These are phyloP conservation scores for Colletotrichum sp. DNA, from an alignment of 2,329 filamentous ascomycete species.

Conservation along the genomic window DNA sequence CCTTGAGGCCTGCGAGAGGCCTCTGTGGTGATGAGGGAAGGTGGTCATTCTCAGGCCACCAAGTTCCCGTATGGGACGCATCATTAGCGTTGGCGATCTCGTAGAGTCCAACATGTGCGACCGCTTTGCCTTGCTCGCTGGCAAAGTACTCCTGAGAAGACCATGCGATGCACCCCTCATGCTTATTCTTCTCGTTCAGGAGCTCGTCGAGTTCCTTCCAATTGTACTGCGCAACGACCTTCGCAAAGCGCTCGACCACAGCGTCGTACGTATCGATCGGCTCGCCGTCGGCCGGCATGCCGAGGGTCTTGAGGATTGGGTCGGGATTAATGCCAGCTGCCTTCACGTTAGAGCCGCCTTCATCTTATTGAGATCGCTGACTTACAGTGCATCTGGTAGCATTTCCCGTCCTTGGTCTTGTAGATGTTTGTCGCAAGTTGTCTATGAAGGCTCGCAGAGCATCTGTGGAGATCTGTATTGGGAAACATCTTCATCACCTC, in stretches of 20 bases:
- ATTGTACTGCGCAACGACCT: slow-evolving; percentile 22
- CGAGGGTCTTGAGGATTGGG: slow-evolving; percentile 20
- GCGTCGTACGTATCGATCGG: slow-evolving; percentile 27
- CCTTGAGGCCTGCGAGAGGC: slow-evolving; percentile 51
- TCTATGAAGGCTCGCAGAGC: slow-evolving; percentile 2
- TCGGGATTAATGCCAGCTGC: slow-evolving; percentile 23
- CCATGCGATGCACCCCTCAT: slow-evolving; percentile 30
- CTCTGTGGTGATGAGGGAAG: slow-evolving; percentile 34
- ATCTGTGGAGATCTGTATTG: slow-evolving; percentile 2
- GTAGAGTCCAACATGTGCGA: slow-evolving; percentile 24
- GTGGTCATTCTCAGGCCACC: slow-evolving; percentile 42
- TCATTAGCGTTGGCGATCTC: slow-evolving; percentile 25
- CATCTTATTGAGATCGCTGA: not conserved
- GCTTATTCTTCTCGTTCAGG: slow-evolving; percentile 25
- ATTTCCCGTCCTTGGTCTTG: slow-evolving; percentile 29
- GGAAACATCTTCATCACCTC: slow-evolving; percentile 16
- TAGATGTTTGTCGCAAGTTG: slow-evolving; percentile 26
- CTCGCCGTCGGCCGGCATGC: slow-evolving; percentile 18
- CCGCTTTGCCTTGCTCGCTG: slow-evolving; percentile 30
- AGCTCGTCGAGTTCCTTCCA: slow-evolving; percentile 25
- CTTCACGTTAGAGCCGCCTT: not conserved
- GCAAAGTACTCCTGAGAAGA: slow-evolving; percentile 29
- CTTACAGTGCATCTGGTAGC: slow-evolving; percentile 26
- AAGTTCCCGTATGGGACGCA: slow-evolving; percentile 34
- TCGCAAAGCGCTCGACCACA: slow-evolving; percentile 19